Conservation (phyloP, 768 basidiomycete genomes). For the Leccinum variicolor region DNA sequence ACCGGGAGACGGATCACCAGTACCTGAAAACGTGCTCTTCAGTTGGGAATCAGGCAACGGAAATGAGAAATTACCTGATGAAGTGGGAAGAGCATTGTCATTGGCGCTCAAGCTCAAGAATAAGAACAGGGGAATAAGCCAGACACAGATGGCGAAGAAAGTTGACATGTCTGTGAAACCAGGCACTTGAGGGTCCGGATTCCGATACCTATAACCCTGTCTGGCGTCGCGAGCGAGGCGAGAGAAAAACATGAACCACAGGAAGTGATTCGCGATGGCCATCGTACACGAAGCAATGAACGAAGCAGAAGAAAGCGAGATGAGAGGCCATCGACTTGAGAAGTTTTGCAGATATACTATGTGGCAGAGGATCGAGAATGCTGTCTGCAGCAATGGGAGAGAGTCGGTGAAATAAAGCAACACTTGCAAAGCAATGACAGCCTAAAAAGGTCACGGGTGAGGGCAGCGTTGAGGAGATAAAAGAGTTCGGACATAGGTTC, state of each 20-base stretch:
- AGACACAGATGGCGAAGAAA: conserved; percentile 83
- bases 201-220: conserved; percentile 45
- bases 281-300: conserved; percentile 85
- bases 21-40: conserved; percentile 5
- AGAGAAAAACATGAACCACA: conserved; percentile 97
- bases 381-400: conserved; percentile 69
- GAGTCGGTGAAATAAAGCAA: conserved; percentile 77
- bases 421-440: conserved; percentile 73
- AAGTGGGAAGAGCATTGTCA: conserved; percentile 87
- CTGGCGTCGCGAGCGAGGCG: conserved; percentile 61
- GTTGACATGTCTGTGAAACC: conserved; percentile 76
- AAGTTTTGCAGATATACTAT: conserved; percentile 92
- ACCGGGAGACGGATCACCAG: conserved; percentile 20
- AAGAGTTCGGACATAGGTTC: conserved; percentile 74
- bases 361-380: conserved; percentile 84
- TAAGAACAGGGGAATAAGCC: conserved; percentile 87
- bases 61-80: conserved; percentile 40
- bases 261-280: conserved; percentile 88
- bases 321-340: conserved; percentile 84
- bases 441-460: conserved; percentile 42
- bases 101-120: conserved; percentile 97
- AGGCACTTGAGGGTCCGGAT: conserved; percentile 31
- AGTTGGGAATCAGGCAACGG: background rate
- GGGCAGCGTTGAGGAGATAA: background rate
- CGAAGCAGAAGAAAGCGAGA: conserved; percentile 79